phyloP scores from a whole-genome alignment of 2,329 filamentous ascomycete genomes.

The Arthroderma sp. region DNA sequence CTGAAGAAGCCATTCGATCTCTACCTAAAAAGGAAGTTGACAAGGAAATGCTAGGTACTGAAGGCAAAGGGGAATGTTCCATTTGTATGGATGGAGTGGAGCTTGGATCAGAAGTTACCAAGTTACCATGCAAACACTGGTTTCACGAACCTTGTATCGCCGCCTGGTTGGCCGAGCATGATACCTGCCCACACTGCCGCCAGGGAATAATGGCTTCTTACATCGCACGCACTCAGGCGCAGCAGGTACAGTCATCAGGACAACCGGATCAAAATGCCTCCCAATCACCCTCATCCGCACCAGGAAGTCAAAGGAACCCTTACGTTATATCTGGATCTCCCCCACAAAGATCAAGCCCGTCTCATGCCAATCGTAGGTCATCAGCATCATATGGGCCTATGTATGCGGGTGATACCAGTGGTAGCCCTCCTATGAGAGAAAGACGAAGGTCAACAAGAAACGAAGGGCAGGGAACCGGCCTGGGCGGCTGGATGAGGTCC shows the following conservation, averaged over 20 bases:
- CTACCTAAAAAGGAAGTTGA: slow-evolving; percentile 61
- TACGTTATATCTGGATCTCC: no score
- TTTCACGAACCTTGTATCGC: slow-evolving; percentile 76
- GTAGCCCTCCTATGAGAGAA: background rate
- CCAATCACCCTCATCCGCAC: no score
- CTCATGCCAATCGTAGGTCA: no score
- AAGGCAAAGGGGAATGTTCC: slow-evolving; percentile 65
- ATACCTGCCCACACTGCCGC: slow-evolving; percentile 62
- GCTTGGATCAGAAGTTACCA: slow-evolving; percentile 57
- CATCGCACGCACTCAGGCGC: background rate
- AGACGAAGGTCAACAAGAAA: background rate
- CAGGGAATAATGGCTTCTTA: slow-evolving; percentile 20
- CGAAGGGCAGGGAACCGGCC: slow-evolving; percentile 1
- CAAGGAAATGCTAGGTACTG: slow-evolving; percentile 53
- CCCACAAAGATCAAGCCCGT: no score
- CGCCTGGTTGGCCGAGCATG: slow-evolving; percentile 77
- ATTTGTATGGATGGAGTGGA: slow-evolving; percentile 86
- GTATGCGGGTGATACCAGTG: no score
- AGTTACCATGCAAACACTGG: slow-evolving; percentile 83
- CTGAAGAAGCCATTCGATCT: slow-evolving; percentile 57
- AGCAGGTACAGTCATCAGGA: background rate
- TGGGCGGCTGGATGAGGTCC: slow-evolving; percentile 9
- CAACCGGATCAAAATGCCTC: background rate
- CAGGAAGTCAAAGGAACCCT: no score
- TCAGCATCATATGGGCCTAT: no score